Base-by-base conservation (phyloP, 2,329 filamentous ascomycete genomes). In the Helminthosporium solani region DNA sequence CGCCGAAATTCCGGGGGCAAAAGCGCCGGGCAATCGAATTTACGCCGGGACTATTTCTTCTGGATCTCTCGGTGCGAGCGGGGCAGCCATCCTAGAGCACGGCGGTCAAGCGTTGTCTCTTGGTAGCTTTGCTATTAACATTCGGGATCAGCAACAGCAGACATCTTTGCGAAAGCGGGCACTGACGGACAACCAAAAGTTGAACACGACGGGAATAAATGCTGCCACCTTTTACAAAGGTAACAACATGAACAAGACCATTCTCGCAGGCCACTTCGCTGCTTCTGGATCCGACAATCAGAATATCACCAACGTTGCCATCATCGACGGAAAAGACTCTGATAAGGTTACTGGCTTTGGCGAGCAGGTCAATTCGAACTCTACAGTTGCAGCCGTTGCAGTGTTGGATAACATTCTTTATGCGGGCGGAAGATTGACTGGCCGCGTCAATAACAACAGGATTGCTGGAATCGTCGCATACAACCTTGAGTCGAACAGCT, bases 241-340 rank as follows among this genome's bases (percentile, higher is more conserved):
- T 14, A 81, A 83, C 52, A 76, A 75, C 47, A 80, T 82, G 53
- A 96, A 96, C 68, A 78, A 95, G 46, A 97, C 94, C 0, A 81
- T 97, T 31, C 77, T 97, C 21, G 94, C 85, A 39, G 94, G 94
- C 1, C 89, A 90, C 60, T 99, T 99, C 66, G 81, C 81, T 7
- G 85, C 88, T 1, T 82, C 77, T 23, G 81, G 81, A 12, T 79
- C 79, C 7, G 81, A 91, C 56, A 88, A 85, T 18, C 83, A 85
- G 3, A 77, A 78, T 4, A 78, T 96, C 49, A 78, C 90, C 55
- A 97, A 96, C 60, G 75, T 99, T 14, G 77, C 87, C 30, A 81
- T 99, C 53, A 82, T 97, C 50, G 88, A 96, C 67, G 85, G 86
- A 34, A 81, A 83, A n/a, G 76, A 88, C 49, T 77, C 76, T 19